Evolutionary conservation across 441 rosid genomes (phyloP).

Genomic region (Kokia cookei): DNA sequence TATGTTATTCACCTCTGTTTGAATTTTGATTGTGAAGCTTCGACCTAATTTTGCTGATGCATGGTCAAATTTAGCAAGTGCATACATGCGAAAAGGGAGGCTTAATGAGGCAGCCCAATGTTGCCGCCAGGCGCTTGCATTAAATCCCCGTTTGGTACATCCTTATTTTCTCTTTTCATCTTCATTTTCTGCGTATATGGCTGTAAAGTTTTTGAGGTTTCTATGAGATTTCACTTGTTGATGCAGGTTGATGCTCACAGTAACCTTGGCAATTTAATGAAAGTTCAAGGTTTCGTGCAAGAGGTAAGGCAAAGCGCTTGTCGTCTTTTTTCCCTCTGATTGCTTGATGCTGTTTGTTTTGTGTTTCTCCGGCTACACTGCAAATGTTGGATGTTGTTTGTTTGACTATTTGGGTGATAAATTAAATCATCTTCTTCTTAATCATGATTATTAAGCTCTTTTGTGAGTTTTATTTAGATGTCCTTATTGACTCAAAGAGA

Average conservation of each 20-base stretch:
- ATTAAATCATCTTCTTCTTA: neutral
- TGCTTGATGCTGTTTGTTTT: neutral
- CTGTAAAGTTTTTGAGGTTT: slow-evolving; percentile 5
- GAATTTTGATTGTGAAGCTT: slow-evolving; percentile 44
- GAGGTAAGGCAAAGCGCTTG: slow-evolving; percentile 54
- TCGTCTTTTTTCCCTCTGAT: neutral
- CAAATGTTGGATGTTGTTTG: neutral
- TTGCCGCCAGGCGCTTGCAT: slow-evolving; percentile 82
- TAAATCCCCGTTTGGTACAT: slow-evolving; percentile 86
- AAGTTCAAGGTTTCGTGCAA: slow-evolving; percentile 88
- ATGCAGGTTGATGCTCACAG: slow-evolving; percentile 96
- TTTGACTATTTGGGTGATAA: neutral
- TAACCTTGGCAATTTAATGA: slow-evolving; percentile 92
- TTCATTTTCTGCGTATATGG: neutral
- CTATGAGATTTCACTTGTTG: slow-evolving; percentile 4
- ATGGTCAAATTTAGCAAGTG: slow-evolving; percentile 97
- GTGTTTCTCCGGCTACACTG: neutral
- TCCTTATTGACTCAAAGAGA: neutral
- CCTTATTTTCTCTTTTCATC: neutral
- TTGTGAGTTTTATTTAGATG: neutral
- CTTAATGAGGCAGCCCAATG: slow-evolving; percentile 89
- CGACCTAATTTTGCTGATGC: slow-evolving; percentile 97
- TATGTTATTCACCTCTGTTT: slow-evolving; percentile 2
- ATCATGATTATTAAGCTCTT: neutral
- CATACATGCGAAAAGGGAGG: slow-evolving; percentile 95